Base-by-base conservation (phyloP, 768 basidiomycete species). In the Coprinellus micaceus region DNA sequence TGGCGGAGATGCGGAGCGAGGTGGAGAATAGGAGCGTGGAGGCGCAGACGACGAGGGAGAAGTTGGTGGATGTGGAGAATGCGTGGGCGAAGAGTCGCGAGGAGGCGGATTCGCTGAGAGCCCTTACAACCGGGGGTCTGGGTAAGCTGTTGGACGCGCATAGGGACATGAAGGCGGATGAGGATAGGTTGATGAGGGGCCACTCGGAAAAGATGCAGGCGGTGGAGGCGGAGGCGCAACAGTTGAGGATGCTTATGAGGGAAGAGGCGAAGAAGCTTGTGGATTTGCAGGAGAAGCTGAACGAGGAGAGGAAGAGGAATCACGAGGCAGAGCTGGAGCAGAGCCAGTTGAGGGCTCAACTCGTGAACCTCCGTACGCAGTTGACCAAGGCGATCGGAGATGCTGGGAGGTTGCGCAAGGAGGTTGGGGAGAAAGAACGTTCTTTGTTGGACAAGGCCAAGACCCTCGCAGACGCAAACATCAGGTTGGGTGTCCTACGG, bases 1-100 rank as follows among this genome's bases (percentile, higher is more conserved):
- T 96, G 43, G 81, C 83, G 10, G 89, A 94, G 53, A 77, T 91
- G 11, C 85, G 87, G 40, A 82, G 84, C 13, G 96, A 98, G 57
- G 73, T 97, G 19, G 93, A 96, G 68, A 73, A 83, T 2, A 81
- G 85, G 57, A 81, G 79, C 1, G 74, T 81, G 2, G 95, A 97
- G 68, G 82, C 84, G 15, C 92, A 95, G 58, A 70, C 82, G 9
- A 77, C 86, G 5, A 81, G 83, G 44, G 72, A 77, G 10, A 78
- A 88, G 53, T 72, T 95, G 41, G 75, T 81, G 24, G 91, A 95
- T 53, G 85, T 88, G 41, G 95, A 97, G 73, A 93, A 89, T 66
- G 84, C 89, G 9, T 97, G 94, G 87, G 83, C 89, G 24, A 90
- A 93, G 69, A 92, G 93, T 41, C 84, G 94, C 13, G 89, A 95